Percentiles rank a stretch among this genome's conserved stretches.
phyloP scores from a whole-genome alignment of 441 rosid species.

The Pelargonium fulgidum region DNA sequence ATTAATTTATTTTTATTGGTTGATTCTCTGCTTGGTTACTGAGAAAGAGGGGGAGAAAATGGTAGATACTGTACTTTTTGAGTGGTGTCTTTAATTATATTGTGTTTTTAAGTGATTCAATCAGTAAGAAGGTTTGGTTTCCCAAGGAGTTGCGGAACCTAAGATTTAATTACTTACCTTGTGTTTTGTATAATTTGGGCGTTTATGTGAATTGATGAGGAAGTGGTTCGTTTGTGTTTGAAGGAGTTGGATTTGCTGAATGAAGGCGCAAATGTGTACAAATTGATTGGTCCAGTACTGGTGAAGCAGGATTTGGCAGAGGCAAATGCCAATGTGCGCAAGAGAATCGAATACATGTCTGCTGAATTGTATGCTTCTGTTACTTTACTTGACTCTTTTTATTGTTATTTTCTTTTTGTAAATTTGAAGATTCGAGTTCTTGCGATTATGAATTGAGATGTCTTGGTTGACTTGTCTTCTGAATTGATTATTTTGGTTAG shows the following conservation, averaged over 20 bases:
- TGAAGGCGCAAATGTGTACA: slow-evolving; percentile 83
- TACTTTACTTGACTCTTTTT: neutral
- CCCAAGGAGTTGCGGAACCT: neutral
- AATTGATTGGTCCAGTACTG: slow-evolving; percentile 85
- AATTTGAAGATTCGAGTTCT: neutral
- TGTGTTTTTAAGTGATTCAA: neutral
- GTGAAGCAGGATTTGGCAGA: slow-evolving; percentile 95
- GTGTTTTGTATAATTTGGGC: neutral
- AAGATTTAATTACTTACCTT: neutral
- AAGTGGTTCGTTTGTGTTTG: slow-evolving; percentile 5
- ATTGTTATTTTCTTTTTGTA: neutral
- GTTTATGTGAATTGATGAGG: neutral
- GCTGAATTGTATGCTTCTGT: slow-evolving; percentile 63
- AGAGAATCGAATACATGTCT: slow-evolving; percentile 85
- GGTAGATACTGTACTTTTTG: too few relatives aligned
- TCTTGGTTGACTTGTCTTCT: neutral
- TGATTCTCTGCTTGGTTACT: too few relatives aligned
- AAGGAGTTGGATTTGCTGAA: slow-evolving; percentile 80
- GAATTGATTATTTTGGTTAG: too few relatives aligned
- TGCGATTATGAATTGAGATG: neutral
- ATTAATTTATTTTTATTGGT: too few relatives aligned
- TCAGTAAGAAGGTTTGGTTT: neutral
- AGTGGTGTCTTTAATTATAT: too few relatives aligned
- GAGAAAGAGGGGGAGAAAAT: too few relatives aligned
- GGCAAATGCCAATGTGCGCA: slow-evolving; percentile 95